Percentiles rank a stretch among this genome's conserved stretches.
phyloP scores from a whole-genome alignment of 148 eudicot genomes.

The Nepenthes gracilis region DNA sequence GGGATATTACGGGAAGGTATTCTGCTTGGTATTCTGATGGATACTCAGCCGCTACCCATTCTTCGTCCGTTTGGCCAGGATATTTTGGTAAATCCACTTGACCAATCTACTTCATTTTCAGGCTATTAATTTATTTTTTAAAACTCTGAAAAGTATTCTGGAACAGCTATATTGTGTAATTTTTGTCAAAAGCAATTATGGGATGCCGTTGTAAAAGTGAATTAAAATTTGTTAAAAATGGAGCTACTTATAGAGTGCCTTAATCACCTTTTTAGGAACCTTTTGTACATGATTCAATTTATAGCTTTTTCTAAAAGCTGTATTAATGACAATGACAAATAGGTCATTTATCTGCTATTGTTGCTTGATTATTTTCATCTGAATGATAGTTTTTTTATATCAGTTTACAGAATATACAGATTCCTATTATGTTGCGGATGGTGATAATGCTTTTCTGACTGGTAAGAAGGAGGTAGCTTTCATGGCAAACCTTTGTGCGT shows the following conservation, averaged over 20 bases:
- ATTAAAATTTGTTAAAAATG: no score
- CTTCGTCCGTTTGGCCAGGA: conserved; percentile 79
- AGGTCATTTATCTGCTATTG: neutral
- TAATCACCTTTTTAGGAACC: no score
- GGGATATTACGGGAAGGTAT: conserved; percentile 93
- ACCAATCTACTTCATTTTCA: neutral
- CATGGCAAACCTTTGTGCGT: conserved; percentile 68
- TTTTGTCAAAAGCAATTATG: no score
- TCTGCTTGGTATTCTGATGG: conserved; percentile 80
- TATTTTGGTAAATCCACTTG: conserved; percentile 30
- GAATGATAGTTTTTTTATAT: conserved; percentile 5
- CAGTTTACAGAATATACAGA: conserved; percentile 54
- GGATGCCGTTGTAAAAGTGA: no score
- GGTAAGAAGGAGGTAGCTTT: conserved; percentile 56
- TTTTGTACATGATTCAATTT: no score
- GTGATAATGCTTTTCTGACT: conserved; percentile 23
- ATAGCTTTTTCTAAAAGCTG: no score
- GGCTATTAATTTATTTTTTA: no score
- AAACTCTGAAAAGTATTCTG: no score
- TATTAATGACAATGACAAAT: no score
- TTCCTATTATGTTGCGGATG: conserved; percentile 35
- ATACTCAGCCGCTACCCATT: conserved; percentile 75
- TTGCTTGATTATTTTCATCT: conserved; percentile 3
- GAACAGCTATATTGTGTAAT: no score
- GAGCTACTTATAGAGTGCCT: no score